A percentile compares a stretch with the other conserved stretches of the same genome.
Evolutionary conservation across 2,329 filamentous ascomycete species (phyloP).

Genomic region (Phialocephala sp.): DNA sequence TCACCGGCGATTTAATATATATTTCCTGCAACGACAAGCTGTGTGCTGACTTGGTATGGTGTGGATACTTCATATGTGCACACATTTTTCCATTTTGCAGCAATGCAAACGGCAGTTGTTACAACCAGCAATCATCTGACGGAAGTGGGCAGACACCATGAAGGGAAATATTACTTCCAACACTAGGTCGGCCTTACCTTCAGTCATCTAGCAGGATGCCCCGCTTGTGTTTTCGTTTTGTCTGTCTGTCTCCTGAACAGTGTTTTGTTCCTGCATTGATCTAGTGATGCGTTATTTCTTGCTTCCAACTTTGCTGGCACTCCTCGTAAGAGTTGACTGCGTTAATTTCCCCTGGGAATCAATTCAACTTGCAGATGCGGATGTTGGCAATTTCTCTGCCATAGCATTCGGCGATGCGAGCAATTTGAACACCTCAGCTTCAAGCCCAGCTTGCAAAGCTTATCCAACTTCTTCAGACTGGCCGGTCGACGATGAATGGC

Average conservation of each 20-base stretch:
- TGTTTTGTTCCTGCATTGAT: not conserved
- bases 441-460: conserved; percentile 23
- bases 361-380: conserved; percentile 27
- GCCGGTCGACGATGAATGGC: conserved; percentile 54
- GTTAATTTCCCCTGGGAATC: conserved; percentile 28
- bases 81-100: conserved; percentile 1
- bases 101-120: not conserved
- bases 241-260: not conserved
- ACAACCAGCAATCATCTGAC: not conserved
- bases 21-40: not conserved
- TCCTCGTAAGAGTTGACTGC: conserved; percentile 5
- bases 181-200: not conserved
- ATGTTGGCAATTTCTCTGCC: conserved; percentile 22
- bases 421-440: conserved; percentile 21
- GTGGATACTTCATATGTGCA: not conserved
- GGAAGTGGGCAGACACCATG: not conserved
- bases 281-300: not conserved
- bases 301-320: not conserved
- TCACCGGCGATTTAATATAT: not conserved
- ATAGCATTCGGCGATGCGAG: conserved; percentile 47
- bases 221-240: not conserved
- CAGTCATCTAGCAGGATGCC: not conserved
- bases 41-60: not conserved
- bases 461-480: conserved; percentile 43
- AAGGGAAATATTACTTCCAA: too few species aligned